Evolutionary conservation across 2,329 filamentous ascomycete genomes (phyloP), one percentile per base, ranked within the genome.

Genomic region (Dendryphion nanum): DNA sequence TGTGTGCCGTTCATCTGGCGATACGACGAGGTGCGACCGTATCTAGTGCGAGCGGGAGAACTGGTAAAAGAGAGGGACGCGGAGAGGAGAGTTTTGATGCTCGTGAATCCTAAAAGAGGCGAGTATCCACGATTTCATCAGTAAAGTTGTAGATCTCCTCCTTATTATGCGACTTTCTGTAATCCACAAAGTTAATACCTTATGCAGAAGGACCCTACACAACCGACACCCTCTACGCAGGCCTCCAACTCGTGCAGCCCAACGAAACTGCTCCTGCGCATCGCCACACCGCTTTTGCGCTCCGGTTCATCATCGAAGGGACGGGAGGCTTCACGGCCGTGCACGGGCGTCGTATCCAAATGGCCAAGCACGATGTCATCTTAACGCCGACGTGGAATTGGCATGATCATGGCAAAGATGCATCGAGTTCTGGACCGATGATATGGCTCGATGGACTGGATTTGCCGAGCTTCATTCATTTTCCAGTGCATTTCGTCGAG

Each of bases 351-450:
- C 71, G 75, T 37, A 74, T 81, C 45, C 58, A 64, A 2, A 74
- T 81, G 54, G 51, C 66, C 15, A 65, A 70, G 2, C 76, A 77
- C 6, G 77, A 81, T 44, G 73, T 81, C 1, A 75, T 81, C 12
- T 57, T 80, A 1, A 81, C 78, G 0, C 78, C 77, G 0, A 73
- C 69, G 0, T 81, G 77, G 77, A 73, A 78, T 50, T 81, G 74
- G 69, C 77, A 79, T 42, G 77, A 81, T 42, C 77, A 81, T 40
- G 78, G 78, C 3, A 80, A 80, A 33, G 76, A 81, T 40, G 73
- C 76, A 6, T 75, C 81, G 40, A 73, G 76, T 7, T 63, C 66
- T 1, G 66, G 66, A 1, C 75, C 76, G 0, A 73, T 79, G 54
- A 72, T 81, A 18, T 81, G 78, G 78, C 63, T 81, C 1, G 78